A percentile compares a stretch with the other conserved stretches of the same genome.
phyloP scores from a whole-genome alignment of 306 rosid species.

The Quercus agrifolia region DNA sequence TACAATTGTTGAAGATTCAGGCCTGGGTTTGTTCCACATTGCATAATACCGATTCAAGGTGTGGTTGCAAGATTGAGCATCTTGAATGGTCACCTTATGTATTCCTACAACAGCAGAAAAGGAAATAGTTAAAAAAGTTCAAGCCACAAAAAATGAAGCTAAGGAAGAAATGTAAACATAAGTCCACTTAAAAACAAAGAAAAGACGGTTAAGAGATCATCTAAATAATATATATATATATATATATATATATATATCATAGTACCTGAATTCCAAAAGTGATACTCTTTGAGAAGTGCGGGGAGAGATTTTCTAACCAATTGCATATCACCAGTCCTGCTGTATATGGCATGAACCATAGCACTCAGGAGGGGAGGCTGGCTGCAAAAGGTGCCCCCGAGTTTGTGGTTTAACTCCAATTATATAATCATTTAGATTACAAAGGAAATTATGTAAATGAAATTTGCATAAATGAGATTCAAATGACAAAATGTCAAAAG shows the following conservation, averaged over 20 bases:
- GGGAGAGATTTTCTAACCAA: slow-evolving; percentile 69
- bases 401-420: slow-evolving; percentile 3
- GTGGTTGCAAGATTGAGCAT: slow-evolving; percentile 49
- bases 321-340: slow-evolving; percentile 54
- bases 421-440: not conserved
- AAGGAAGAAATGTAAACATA: slow-evolving; percentile 14
- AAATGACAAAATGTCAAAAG: not conserved
- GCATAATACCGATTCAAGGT: slow-evolving; percentile 72
- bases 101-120: slow-evolving; percentile 45
- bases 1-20: slow-evolving; percentile 69
- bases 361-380: slow-evolving; percentile 96
- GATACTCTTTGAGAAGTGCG: slow-evolving; percentile 70
- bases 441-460: not conserved
- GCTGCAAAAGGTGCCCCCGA: slow-evolving; percentile 47
- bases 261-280: slow-evolving; percentile 91
- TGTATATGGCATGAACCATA: slow-evolving; percentile 73
- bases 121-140: slow-evolving; percentile 2
- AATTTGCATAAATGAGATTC: not conserved
- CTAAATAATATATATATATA: slow-evolving; percentile 1
- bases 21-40: slow-evolving; percentile 90
- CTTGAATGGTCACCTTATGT: slow-evolving; percentile 60
- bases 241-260: slow-evolving; percentile 6
- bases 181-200: not conserved
- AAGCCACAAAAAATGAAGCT: not conserved
- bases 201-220: not conserved